phyloP scores from a whole-genome alignment of 2,329 filamentous ascomycete genomes.

The Apiospora malaysiana region DNA sequence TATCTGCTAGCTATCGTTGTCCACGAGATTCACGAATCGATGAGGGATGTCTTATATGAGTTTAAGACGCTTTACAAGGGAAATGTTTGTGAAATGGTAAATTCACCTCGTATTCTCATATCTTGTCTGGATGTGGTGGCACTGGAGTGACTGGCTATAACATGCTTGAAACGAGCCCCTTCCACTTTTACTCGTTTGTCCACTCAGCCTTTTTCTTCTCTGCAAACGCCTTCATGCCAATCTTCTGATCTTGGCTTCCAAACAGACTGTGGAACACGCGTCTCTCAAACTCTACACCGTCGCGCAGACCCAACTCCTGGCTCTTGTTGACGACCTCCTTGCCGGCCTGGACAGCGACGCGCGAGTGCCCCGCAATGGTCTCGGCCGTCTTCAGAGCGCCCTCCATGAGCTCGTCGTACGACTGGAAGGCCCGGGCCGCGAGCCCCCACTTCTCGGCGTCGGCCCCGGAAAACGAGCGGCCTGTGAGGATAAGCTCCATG shows the following conservation, averaged over 20 bases:
- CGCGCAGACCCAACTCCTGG: conserved; percentile 84
- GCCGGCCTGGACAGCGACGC: conserved; percentile 83
- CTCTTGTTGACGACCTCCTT: conserved; percentile 99
- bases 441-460: conserved; percentile 92
- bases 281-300: conserved; percentile 94
- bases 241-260: conserved; percentile 95
- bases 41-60: not conserved
- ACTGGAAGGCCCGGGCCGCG: conserved; percentile 80
- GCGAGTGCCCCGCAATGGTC: conserved; percentile 86
- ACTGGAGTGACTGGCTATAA: not conserved
- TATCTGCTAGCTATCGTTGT: not conserved
- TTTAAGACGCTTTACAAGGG: not conserved
- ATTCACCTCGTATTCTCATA: not conserved
- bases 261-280: conserved; percentile 92
- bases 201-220: conserved; percentile 94
- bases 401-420: conserved; percentile 81
- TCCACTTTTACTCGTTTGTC: conserved; percentile 71
- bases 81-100: not conserved
- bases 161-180: not conserved
- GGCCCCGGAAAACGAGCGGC: conserved; percentile 79
- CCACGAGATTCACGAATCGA: not conserved
- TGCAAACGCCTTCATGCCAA: conserved; percentile 94
- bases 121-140: not conserved
- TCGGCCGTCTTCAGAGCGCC: conserved; percentile 83
- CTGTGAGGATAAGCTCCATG: conserved; percentile 91